Base-by-base conservation (phyloP, 1,139 yeast genomes). In the Williopsis jadinii region DNA sequence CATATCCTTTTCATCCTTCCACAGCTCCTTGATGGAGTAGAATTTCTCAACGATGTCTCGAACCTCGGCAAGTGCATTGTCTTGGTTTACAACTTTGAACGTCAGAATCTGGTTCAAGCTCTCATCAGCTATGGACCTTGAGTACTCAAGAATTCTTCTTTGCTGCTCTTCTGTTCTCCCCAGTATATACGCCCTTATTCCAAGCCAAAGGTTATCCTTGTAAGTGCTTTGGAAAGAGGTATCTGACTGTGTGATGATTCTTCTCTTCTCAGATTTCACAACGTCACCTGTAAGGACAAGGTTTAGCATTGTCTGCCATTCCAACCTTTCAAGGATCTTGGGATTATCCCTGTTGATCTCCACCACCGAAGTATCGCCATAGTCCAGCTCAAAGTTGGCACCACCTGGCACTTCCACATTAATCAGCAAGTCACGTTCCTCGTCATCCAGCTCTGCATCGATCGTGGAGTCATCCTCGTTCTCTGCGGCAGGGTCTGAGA, bases 231-330 rank as follows among this genome's bases (percentile, higher is more conserved):
- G 77, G 67, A 45, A 75, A 56, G 43, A 67, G 66, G 54, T 63
- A 60, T 63, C 75, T 52, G 58, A 67, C 62, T 67, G 69, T 36
- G 66, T 63, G 33, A 78, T 80, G 41, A 92, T 71, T 56, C 90
- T 83, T 3, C 94, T 82, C 64, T 90, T 92, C 59, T 92, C 98
- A 10, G 95, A 84, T 34, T 82, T 75, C 15, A 92, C 88, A 38
- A 92, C 95, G 59, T 92, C 98, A 49, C 98, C 97, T 3, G 95
- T 90, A 32, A 92, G 71, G 3, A 92, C 98, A 5, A 92, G 76
- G 3, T 86, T 75, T 37, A 92, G 69, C 96, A 92, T 87, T 0
- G 94, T 78, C 60, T 92, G 97, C 98, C 98, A 92, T 63, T 90
- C 97, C 27, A 90, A 69, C 38, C 98, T 69, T 59, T 88, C 97